Conservation (phyloP, 495 filamentous ascomycete species). For the Alectoria sarmentosa region DNA sequence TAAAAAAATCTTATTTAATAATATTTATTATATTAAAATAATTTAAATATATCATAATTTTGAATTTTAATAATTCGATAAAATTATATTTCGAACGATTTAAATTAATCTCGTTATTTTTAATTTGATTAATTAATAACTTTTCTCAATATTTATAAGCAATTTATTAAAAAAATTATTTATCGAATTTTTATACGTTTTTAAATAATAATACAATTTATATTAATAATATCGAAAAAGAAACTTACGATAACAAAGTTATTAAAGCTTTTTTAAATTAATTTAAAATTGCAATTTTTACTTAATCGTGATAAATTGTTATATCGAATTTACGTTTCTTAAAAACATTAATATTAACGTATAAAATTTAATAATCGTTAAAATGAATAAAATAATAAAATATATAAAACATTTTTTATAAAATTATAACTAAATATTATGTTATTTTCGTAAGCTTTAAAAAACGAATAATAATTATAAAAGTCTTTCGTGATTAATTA, state of each 20-base stretch:
- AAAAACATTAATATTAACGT: conserved; percentile 10
- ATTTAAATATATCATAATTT: conserved; percentile 11
- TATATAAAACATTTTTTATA: neutral
- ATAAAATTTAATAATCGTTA: neutral
- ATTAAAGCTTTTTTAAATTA: neutral
- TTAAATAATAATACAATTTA: conserved; percentile 13
- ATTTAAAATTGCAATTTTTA: neutral
- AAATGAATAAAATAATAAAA: conserved; percentile 1
- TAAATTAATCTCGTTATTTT: conserved; percentile 10
- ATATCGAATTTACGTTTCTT: conserved; percentile 15
- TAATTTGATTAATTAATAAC: conserved; percentile 14
- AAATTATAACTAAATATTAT: neutral
- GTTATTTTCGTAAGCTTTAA: neutral
- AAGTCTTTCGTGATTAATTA: neutral
- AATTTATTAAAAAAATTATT: conserved; percentile 17
- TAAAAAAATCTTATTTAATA: conserved; percentile 1
- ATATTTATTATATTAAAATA: conserved; percentile 6
- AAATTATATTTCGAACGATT: conserved; percentile 16
- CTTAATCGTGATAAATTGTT: conserved; percentile 18
- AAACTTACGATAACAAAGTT: too few species aligned
- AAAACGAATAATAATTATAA: neutral
- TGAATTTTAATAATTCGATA: conserved; percentile 2
- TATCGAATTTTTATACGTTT: neutral
- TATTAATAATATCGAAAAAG: too few species aligned
- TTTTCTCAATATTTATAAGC: neutral